Base-by-base conservation (phyloP, 768 basidiomycete species). In the Boletus reticulatus region DNA sequence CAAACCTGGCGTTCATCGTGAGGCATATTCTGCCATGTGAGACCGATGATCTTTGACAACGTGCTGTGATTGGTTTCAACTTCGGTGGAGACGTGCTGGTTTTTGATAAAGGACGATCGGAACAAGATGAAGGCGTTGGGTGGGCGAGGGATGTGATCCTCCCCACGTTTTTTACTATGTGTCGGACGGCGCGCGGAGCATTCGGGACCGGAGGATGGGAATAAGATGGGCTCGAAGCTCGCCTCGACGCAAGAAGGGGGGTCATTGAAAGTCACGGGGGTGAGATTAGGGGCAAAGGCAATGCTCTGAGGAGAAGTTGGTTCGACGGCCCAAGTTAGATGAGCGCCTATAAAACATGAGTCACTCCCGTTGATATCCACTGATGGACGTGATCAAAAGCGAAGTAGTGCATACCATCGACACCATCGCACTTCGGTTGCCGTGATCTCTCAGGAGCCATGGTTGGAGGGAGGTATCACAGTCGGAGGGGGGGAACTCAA, bases 121-220 rank as follows among this genome's bases (percentile, higher is more conserved):
- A 92, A 92, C 64, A 92, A 80, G 66, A 92, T 92, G 74, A 92
- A 92, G 24, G 89, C 90, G 64, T 92, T 92, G 3, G 89, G 88
- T 2, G 89, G 89, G 42, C 89, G 87, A 17, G 89, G 89, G 59
- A 92, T 88, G 67, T 91, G 87, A 59, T 87, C 81, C 27, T 84
- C 82, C 14, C 83, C 80, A 67, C 86, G 87, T 73, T 88, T 87
- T 76, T 83, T 87, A 45, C 79, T 75, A 62, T 89, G 88, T 0
- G 79, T 78, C 7, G 76, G 69, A 39, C 78, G 78, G 37, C 78
- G 78, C 36, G 78, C 61, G 20, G 69, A 57, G 41, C 37, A 48
- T 10, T 67, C 71, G 36, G 72, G 56, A n/a, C 71, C 55, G 43
- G 74, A 56, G 22, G 81, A 78, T 19, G 86, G 84, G 74, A 89